Base-by-base conservation (phyloP, 345 rosid genomes). In the Rhizophora apiculata region DNA sequence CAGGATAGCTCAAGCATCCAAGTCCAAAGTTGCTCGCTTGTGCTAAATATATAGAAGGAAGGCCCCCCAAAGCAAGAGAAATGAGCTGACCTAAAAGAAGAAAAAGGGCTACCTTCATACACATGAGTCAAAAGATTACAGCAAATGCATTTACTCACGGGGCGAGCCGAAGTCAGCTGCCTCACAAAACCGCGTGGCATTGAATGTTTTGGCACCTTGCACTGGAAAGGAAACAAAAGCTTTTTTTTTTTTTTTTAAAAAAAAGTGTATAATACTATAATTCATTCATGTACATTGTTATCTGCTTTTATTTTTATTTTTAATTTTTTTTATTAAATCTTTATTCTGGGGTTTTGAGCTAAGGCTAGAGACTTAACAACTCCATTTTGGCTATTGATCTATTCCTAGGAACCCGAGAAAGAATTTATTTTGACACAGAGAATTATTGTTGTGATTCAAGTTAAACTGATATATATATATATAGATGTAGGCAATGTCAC, bases 141-240 rank as follows among this genome's bases (percentile, higher is more conserved):
- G 85, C 84, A 74, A 78, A 71, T 56, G 82, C 88, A 90, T 88
- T 88, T 72, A 90, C 72, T 83, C 60, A 63, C 13, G 69, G 20
- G 61, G 69, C 49, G 63, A 66, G 64, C 77, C 75, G 79, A 85
- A 85, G 90, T 88, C 91, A 85, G 89, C 91, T 76, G 85, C 84
- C 72, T 77, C 81, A 69, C 88, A 79, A 87, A 89, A 88, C 85
- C 97, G 97, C 97, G 96, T 88, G 80, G 88, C 90, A 89, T 86
- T 91, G 83, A 89, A 86, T 87, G 91, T 74, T 84, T 36, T 37
- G 48, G 55, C 46, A 49, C 24, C 11, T 63, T 37, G 66, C 53
- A 63, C 29, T 9, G 24, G 15, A 36, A 20, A 63, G 20, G 31
- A 4, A 39, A 10, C 21, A 55, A 55, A 55, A 22, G 13, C 18